Evolutionary conservation across 2,329 filamentous ascomycete species (phyloP).

Genomic region (Davidsoniella eucalypti): DNA sequence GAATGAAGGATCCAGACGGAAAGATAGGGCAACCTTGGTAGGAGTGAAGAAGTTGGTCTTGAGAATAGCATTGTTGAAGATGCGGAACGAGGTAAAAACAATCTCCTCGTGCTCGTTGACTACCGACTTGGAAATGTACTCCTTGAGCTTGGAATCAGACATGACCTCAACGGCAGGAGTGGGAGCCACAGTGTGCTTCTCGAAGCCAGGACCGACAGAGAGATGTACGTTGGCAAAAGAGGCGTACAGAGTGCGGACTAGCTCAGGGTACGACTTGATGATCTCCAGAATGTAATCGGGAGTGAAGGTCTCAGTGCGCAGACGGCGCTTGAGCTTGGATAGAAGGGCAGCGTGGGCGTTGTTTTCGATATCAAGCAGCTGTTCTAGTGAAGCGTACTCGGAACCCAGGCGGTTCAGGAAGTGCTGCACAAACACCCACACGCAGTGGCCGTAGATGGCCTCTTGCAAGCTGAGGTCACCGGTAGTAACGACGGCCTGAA

Average conservation of each 20-base stretch:
- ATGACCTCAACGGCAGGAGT: conserved; percentile 50
- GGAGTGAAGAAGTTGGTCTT: conserved; percentile 98
- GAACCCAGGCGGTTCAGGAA: conserved; percentile 90
- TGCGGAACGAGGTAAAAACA: conserved; percentile 92
- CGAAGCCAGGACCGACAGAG: conserved; percentile 32
- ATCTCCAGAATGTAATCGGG: conserved; percentile 97
- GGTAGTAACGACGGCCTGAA: conserved; percentile 74
- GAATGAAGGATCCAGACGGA: conserved; percentile 81
- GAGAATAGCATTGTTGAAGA: conserved; percentile 83
- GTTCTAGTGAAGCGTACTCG: conserved; percentile 76
- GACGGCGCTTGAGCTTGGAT: conserved; percentile 84
- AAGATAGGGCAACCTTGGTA: conserved; percentile 94
- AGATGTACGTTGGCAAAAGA: conserved; percentile 82
- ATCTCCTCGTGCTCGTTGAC: conserved; percentile 92
- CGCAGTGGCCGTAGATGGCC: conserved; percentile 91
- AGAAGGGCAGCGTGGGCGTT: conserved; percentile 74
- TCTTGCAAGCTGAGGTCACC: conserved; percentile 86
- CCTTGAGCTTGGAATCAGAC: conserved; percentile 55
- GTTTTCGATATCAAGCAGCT: conserved; percentile 65
- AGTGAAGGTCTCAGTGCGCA: conserved; percentile 93
- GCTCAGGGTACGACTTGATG: conserved; percentile 73
- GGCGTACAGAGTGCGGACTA: conserved; percentile 78
- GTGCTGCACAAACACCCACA: conserved; percentile 95
- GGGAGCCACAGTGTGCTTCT: conserved; percentile 32
- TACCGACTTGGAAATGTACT: conserved; percentile 59